phyloP scores from a whole-genome alignment of 73 alveolate species.

The Diophrys appendiculata region DNA sequence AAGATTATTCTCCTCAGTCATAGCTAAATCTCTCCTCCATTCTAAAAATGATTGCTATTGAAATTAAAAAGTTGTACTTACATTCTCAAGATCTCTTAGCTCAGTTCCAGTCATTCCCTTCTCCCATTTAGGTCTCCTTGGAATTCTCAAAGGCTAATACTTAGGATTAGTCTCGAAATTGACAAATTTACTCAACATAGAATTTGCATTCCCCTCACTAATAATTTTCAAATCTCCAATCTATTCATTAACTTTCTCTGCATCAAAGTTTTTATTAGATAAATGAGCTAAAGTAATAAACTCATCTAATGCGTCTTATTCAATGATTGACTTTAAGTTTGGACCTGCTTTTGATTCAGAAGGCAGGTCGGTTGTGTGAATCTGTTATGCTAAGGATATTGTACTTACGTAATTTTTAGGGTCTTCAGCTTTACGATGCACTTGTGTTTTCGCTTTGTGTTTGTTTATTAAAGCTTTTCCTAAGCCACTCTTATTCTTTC shows the following conservation, averaged over 20 bases:
- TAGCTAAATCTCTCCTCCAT: constrained; percentile 97
- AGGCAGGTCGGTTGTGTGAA: constrained; percentile 14
- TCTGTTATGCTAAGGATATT: constrained; percentile 16
- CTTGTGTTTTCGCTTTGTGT: constrained; percentile 1
- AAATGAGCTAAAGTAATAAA: constrained; percentile 86
- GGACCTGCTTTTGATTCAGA: constrained; percentile 12
- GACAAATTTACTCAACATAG: constrained; percentile 55
- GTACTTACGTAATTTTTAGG: constrained; percentile 20
- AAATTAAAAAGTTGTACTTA: not conserved
- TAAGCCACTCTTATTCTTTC: constrained; percentile 1
- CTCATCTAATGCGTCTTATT: constrained; percentile 91
- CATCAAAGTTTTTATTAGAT: constrained; percentile 90
- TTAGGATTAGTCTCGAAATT: constrained; percentile 67
- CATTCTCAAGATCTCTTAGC: constrained; percentile 81
- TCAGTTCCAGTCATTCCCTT: constrained; percentile 87
- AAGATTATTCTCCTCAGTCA: constrained; percentile 91
- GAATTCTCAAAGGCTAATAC: constrained; percentile 78
- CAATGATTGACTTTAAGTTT: constrained; percentile 84
- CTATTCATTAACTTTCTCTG: constrained; percentile 85
- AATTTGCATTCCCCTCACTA: constrained; percentile 52
- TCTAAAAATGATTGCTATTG: constrained; percentile 72
- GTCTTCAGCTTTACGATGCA: not conserved
- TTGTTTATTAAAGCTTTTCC: constrained; percentile 54
- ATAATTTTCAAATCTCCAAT: constrained; percentile 68
- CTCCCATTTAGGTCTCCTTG: constrained; percentile 95